These are phyloP conservation scores for Saposhnikovia divaricata DNA, from an alignment of 129 eudicot species.

Conservation along the genomic window DNA sequence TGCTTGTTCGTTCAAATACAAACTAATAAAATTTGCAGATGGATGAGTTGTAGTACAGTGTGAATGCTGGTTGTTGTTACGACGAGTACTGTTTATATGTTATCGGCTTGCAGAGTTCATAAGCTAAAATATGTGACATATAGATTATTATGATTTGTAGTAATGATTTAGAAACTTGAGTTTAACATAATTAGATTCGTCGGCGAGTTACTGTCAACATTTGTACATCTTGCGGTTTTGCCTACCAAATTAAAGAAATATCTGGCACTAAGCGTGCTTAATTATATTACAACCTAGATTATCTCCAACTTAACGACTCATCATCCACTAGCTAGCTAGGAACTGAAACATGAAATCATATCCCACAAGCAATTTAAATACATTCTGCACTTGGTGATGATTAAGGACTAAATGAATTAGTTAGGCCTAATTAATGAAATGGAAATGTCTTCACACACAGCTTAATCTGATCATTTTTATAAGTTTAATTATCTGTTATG, in stretches of 20 bases:
- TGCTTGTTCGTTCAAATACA: no score
- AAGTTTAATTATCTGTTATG: conserved; percentile 29
- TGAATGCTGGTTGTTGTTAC: no score
- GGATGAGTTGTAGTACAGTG: no score
- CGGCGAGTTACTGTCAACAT: not conserved
- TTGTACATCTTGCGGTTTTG: not conserved
- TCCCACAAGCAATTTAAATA: not conserved
- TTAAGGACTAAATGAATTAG: conserved; percentile 1
- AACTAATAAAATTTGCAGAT: no score
- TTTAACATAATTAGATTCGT: not conserved
- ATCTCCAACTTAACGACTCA: conserved; percentile 1
- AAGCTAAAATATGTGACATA: no score
- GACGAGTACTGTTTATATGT: no score
- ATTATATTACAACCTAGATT: conserved; percentile 1
- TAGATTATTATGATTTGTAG: not conserved
- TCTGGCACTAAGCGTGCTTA: conserved; percentile 1
- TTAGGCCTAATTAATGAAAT: conserved; percentile 2
- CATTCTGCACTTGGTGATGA: not conserved
- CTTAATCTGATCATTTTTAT: conserved; percentile 21
- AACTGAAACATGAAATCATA: not conserved
- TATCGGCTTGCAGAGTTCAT: no score
- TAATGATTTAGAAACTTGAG: not conserved
- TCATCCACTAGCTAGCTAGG: conserved; percentile 1
- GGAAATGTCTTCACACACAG: not conserved
- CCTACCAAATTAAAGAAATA: not conserved